phyloP scores from a whole-genome alignment of 2,329 filamentous ascomycete genomes.

The Neonectria sp. region DNA sequence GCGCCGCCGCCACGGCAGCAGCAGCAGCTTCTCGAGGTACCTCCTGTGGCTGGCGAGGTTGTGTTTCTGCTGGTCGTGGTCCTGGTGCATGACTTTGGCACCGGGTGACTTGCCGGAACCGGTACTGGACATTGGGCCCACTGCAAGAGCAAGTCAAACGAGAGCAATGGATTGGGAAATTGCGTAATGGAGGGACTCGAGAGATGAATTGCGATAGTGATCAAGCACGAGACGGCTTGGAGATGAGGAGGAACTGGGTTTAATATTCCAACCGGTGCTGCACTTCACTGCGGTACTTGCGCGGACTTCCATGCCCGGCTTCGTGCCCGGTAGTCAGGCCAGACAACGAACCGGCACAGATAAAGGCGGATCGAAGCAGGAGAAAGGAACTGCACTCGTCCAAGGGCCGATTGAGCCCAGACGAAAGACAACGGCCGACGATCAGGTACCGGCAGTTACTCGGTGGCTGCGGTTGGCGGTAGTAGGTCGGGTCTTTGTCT shows the following conservation, averaged over 20 bases:
- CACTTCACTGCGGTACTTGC: background rate
- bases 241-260: background rate
- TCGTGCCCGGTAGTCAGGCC: constrained; percentile 18
- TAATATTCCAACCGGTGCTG: background rate
- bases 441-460: constrained; percentile 45
- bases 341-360: constrained; percentile 15
- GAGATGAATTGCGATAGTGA: background rate
- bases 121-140: constrained; percentile 4
- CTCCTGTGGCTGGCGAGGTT: constrained; percentile 28
- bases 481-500: constrained; percentile 11
- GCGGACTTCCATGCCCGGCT: constrained; percentile 24
- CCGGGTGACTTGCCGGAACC: constrained; percentile 35
- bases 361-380: constrained; percentile 15
- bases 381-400: constrained; percentile 9
- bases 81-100: constrained; percentile 38
- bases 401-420: constrained; percentile 1
- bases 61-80: constrained; percentile 28
- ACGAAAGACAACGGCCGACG: constrained; percentile 31
- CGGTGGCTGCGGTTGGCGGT: constrained; percentile 36
- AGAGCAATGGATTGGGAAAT: too few species aligned
- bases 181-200: background rate
- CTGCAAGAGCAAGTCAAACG: background rate
- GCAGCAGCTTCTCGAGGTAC: constrained; percentile 28
- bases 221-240: too few species aligned
- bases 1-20: constrained; percentile 38